phyloP scores from a whole-genome alignment of 805 yeast genomes.

The Candida nemodendra region DNA sequence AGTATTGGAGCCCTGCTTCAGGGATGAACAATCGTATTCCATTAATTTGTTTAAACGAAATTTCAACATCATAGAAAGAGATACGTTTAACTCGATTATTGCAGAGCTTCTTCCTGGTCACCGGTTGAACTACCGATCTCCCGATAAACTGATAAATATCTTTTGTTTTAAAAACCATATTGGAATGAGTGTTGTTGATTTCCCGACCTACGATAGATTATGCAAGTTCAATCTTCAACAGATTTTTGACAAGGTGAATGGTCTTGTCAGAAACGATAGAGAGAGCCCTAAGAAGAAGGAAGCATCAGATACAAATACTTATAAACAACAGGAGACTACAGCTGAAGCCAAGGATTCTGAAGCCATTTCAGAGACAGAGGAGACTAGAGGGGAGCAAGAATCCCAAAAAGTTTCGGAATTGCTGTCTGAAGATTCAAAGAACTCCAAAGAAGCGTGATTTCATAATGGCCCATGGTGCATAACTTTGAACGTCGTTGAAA shows the following conservation, averaged over 20 bases:
- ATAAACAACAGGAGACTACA: neutral
- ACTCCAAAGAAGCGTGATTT: too few relatives aligned
- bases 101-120: slow-evolving; percentile 47
- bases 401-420: too few relatives aligned
- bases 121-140: slow-evolving; percentile 73
- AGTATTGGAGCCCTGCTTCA: slow-evolving; percentile 17
- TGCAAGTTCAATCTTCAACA: slow-evolving; percentile 80
- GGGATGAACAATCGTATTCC: slow-evolving; percentile 53
- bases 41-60: slow-evolving; percentile 78
- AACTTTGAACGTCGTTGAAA: too few relatives aligned
- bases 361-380: too few relatives aligned
- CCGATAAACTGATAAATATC: slow-evolving; percentile 74
- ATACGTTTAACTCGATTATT: slow-evolving; percentile 67
- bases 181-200: slow-evolving; percentile 79
- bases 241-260: slow-evolving; percentile 52
- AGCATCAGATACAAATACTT: slow-evolving; percentile 1
- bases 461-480: too few relatives aligned
- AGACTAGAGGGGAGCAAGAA: too few relatives aligned
- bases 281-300: slow-evolving; percentile 6
- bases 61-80: slow-evolving; percentile 69
- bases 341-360: slow-evolving; percentile 1
- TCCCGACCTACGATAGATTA: slow-evolving; percentile 49
- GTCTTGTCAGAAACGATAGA: slow-evolving; percentile 13
- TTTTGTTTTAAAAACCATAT: slow-evolving; percentile 87
- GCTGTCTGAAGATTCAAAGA: too few relatives aligned